Percentiles rank a stretch among this genome's conserved stretches.
These are phyloP conservation scores for Aspergillus olivimuriae DNA, from an alignment of 495 filamentous ascomycete species.

Conservation along the genomic window DNA sequence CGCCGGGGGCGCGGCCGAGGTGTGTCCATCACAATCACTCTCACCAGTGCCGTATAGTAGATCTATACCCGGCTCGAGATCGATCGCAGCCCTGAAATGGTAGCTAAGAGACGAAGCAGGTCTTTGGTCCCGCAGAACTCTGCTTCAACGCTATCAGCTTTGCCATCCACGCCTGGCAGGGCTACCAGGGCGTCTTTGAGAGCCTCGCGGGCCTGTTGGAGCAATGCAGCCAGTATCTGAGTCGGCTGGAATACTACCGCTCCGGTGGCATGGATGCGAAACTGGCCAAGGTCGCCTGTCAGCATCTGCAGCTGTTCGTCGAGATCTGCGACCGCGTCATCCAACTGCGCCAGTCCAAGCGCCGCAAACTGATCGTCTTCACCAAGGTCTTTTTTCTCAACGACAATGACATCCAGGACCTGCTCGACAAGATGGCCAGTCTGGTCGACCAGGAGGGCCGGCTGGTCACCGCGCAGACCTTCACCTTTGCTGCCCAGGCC, in stretches of 20 bases:
- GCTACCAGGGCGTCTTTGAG: constrained; percentile 32
- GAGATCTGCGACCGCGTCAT: constrained; percentile 35
- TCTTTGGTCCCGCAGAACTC: constrained; percentile 31
- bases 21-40: constrained; percentile 12
- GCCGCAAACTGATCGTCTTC: constrained; percentile 22
- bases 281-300: constrained; percentile 30
- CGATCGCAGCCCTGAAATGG: no score
- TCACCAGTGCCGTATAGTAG: neutral
- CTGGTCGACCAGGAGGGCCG: constrained; percentile 30
- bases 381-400: constrained; percentile 31
- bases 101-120: constrained; percentile 16
- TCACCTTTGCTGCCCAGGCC: constrained; percentile 28
- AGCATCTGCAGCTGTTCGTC: constrained; percentile 34
- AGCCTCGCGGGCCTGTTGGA: constrained; percentile 30
- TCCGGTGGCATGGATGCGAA: constrained; percentile 29
- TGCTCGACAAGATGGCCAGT: constrained; percentile 30
- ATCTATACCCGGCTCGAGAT: no score
- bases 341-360: constrained; percentile 26
- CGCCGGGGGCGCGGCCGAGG: constrained; percentile 24
- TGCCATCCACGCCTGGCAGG: constrained; percentile 35
- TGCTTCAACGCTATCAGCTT: constrained; percentile 34
- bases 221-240: constrained; percentile 29
- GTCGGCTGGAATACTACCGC: constrained; percentile 28
- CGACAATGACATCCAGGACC: constrained; percentile 28
- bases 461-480: constrained; percentile 30